phyloP scores from a whole-genome alignment of 148 eudicot genomes.

The Rhododendron griersonianum region DNA sequence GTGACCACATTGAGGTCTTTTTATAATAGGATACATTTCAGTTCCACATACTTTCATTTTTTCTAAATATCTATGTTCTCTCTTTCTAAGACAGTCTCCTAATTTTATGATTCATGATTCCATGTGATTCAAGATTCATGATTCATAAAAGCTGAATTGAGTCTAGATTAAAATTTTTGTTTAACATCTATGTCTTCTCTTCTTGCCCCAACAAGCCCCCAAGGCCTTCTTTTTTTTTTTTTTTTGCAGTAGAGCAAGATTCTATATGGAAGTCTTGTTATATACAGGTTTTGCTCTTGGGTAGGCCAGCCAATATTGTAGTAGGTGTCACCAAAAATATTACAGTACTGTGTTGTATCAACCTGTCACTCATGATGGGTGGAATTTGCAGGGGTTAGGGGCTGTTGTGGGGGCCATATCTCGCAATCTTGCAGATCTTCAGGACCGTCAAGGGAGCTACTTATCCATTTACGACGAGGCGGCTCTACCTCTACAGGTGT shows the following conservation, averaged over 20 bases:
- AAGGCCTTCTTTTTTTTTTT: not conserved
- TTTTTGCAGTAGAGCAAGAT: not conserved
- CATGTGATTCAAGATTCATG: not conserved
- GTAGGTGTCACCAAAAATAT: not conserved
- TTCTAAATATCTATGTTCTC: not conserved
- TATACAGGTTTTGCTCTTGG: not conserved
- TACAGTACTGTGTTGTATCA: not conserved
- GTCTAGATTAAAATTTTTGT: not conserved
- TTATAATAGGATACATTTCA: not conserved
- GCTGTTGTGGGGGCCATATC: constrained; percentile 94
- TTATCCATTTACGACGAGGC: constrained; percentile 83
- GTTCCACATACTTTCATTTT: not conserved
- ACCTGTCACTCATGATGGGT: not conserved
- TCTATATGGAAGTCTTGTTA: not conserved
- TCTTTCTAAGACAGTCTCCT: not conserved
- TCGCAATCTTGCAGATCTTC: constrained; percentile 84
- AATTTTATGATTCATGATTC: not conserved
- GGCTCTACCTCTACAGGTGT: constrained; percentile 63
- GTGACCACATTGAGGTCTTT: not conserved
- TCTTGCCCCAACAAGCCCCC: not conserved
- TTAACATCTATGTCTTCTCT: not conserved
- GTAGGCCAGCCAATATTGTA: not conserved
- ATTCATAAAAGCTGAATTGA: not conserved
- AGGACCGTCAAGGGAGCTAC: constrained; percentile 83
- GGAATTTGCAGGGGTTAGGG: constrained; percentile 67